Evolutionary conservation across 2,329 filamentous ascomycete genomes (phyloP), one percentile per base, ranked within the genome.

Genomic region (Sporothrix protearum): DNA sequence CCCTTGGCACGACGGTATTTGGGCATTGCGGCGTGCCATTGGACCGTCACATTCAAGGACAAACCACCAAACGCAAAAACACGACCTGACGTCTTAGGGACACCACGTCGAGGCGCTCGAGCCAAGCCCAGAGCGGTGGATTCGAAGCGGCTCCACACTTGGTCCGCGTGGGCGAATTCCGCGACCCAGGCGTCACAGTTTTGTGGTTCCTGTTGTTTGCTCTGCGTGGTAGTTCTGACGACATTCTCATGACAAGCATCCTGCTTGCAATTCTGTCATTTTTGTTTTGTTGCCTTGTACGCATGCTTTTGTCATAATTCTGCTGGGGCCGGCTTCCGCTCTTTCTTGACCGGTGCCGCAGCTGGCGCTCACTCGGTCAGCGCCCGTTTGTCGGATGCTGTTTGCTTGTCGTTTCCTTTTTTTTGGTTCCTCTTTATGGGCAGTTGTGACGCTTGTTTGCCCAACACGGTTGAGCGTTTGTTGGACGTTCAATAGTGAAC

Each of bases 121-220:
- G n/a, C 47, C 47, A 30, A 57, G 28, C 22, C 66, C 67, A 57
- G 25, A 68, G 47, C n/a, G 19, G 63, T 67, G 63, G 63, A 36
- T 67, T 36, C 61, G 63, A 51, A 45, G 45, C 42, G 10, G 42
- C 45, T 45, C 64, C 64, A 67, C 64, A 51, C 10, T 45, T 22
- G 9, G 9, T 67, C 39, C 63, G 64, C 28, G 19, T 51, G 45
- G 45, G 28, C 16, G 45, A 33, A 45, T 67, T 5, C 64, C 28
- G 28, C 45, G 45, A 51, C 19, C 64, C 64, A 67, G 63, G 22
- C 42, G 16, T 33, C n/a, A 39, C 7, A 16, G 28, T 25, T 67
- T 16, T 67, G 19, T 67, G 64, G 64, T 33, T 45, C 36, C 25
- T 25, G 33, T 45, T 64, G 59, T 63, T 63, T 28, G 36, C 39